Percentiles rank a stretch among this genome's conserved stretches.
These are phyloP conservation scores for Komagataella ulmi DNA, from an alignment of 805 yeast genomes.

Conservation along the genomic window DNA sequence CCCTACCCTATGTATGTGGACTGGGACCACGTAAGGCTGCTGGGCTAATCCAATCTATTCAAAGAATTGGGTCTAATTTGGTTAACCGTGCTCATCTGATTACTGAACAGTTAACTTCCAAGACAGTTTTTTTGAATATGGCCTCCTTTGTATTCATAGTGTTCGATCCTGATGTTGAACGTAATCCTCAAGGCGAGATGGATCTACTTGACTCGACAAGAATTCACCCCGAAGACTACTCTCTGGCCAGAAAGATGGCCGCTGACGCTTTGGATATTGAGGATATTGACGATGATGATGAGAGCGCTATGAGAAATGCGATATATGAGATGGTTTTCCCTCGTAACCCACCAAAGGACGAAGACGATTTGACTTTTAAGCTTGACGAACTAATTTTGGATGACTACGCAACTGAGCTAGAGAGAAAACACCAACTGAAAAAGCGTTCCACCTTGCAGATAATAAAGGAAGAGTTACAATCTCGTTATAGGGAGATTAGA, in stretches of 20 bases:
- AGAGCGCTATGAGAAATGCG: slow-evolving; percentile 23
- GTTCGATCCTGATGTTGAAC: slow-evolving; percentile 34
- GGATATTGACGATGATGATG: slow-evolving; percentile 78
- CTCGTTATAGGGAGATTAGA: slow-evolving; percentile 80
- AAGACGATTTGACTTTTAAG: slow-evolving; percentile 52
- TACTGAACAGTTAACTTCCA: slow-evolving; percentile 65
- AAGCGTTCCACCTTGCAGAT: slow-evolving; percentile 70
- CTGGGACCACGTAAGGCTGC: slow-evolving; percentile 92
- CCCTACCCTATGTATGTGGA: slow-evolving; percentile 75
- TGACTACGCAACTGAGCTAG: slow-evolving; percentile 86
- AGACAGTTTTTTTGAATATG: slow-evolving; percentile 79
- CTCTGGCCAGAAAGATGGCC: slow-evolving; percentile 92
- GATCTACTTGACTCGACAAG: slow-evolving; percentile 89
- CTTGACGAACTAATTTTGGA: slow-evolving; percentile 81
- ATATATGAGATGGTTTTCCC: slow-evolving; percentile 37
- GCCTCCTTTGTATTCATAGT: slow-evolving; percentile 82
- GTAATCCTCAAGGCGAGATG: slow-evolving; percentile 45
- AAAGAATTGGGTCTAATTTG: slow-evolving; percentile 50
- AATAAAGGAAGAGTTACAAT: slow-evolving; percentile 78
- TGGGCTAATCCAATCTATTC: slow-evolving; percentile 73
- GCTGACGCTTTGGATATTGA: slow-evolving; percentile 94
- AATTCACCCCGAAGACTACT: slow-evolving; percentile 97
- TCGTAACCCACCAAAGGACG: slow-evolving; percentile 58
- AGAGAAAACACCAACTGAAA: slow-evolving; percentile 53
- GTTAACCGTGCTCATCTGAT: slow-evolving; percentile 69